A percentile compares a stretch with the other conserved stretches of the same genome.
These are phyloP conservation scores for Aureobasidium zeae DNA, from an alignment of 2,329 filamentous ascomycete genomes.

Conservation along the genomic window DNA sequence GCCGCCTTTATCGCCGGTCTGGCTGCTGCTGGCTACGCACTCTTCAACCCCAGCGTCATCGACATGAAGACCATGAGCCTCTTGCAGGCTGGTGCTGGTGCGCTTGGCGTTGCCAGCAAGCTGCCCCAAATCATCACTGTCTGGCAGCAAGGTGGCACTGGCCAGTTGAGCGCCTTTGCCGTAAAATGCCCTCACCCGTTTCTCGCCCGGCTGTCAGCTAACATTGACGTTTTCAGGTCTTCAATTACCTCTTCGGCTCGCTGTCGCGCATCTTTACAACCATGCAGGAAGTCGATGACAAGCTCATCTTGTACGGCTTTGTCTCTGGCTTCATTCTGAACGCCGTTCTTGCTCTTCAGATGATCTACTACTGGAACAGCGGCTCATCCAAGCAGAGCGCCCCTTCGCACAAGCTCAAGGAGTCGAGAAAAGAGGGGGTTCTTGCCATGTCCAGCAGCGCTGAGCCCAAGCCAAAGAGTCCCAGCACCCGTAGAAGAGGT, in stretches of 20 bases:
- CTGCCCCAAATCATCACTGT: constrained; percentile 86
- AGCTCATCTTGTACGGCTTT: constrained; percentile 91
- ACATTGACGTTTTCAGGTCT: constrained; percentile 57
- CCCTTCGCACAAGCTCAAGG: constrained; percentile 31
- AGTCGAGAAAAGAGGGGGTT: constrained; percentile 29
- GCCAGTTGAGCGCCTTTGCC: constrained; percentile 92
- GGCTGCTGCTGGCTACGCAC: constrained; percentile 56
- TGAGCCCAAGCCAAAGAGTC: constrained; percentile 40
- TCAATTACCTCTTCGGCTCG: constrained; percentile 93
- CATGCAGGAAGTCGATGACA: constrained; percentile 92
- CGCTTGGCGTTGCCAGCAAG: constrained; percentile 80
- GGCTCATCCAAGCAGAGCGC: constrained; percentile 32
- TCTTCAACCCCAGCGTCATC: constrained; percentile 60
- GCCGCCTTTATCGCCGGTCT: constrained; percentile 71
- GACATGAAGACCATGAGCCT: constrained; percentile 59
- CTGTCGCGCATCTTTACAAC: constrained; percentile 96
- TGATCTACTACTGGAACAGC: constrained; percentile 93
- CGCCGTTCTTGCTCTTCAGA: constrained; percentile 73
- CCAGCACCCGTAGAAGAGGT: constrained; percentile 48
- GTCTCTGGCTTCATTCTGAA: constrained; percentile 87
- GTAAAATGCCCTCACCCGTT: constrained; percentile 42
- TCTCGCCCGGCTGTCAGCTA: background rate
- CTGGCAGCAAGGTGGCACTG: constrained; percentile 75
- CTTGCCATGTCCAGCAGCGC: constrained; percentile 21
- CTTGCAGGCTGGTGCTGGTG: constrained; percentile 75